Evolutionary conservation across 2,329 filamentous ascomycete species (phyloP).

Genomic region (Mariannaea sp.): DNA sequence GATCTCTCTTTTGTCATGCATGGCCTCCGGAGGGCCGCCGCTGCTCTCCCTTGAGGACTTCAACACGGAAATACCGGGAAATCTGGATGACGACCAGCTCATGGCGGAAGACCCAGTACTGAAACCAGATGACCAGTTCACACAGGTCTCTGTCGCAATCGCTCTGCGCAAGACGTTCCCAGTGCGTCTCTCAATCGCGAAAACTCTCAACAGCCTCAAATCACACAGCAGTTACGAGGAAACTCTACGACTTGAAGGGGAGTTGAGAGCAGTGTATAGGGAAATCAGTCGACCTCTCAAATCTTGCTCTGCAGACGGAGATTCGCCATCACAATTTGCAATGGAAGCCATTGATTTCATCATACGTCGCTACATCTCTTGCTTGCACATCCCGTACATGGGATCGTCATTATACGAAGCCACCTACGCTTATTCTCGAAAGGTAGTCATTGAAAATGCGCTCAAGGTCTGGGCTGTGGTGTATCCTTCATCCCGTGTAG

Average conservation of each 20-base stretch:
- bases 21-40: constrained; percentile 52
- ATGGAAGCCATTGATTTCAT: constrained; percentile 54
- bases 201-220: constrained; percentile 50
- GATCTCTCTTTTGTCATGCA: constrained; percentile 50
- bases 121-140: constrained; percentile 44
- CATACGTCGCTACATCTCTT: constrained; percentile 58
- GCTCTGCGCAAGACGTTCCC: constrained; percentile 50
- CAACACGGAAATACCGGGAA: constrained; percentile 54
- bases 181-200: constrained; percentile 48
- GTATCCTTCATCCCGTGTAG: constrained; percentile 34
- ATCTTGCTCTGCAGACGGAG: constrained; percentile 22
- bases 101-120: constrained; percentile 37
- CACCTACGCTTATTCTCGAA: constrained; percentile 56
- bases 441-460: constrained; percentile 52
- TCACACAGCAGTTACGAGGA: constrained; percentile 49
- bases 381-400: constrained; percentile 61
- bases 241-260: constrained; percentile 49
- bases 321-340: constrained; percentile 45
- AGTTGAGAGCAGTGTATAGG: constrained; percentile 51
- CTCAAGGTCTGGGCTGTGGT: constrained; percentile 52
- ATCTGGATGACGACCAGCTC: constrained; percentile 57
- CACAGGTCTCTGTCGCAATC: constrained; percentile 48
- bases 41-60: constrained; percentile 52
- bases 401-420: constrained; percentile 46
- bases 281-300: constrained; percentile 43